phyloP scores from a whole-genome alignment of 139 green algal species.

The Micractinium sp. region DNA sequence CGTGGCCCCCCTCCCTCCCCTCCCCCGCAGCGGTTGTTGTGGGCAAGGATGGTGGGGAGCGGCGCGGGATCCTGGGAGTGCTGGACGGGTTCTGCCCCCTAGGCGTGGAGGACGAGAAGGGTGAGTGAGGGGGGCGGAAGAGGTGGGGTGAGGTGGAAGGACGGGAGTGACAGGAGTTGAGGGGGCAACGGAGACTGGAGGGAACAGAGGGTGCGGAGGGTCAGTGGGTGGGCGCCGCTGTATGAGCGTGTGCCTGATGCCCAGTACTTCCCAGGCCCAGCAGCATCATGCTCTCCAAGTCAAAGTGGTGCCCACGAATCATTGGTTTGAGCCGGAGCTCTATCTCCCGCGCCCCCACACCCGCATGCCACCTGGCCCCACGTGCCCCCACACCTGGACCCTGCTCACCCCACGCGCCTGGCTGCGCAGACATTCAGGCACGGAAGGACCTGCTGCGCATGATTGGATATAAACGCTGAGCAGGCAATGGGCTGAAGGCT shows the following conservation, averaged over 20 bases:
- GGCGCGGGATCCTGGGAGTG: conserved; percentile 15
- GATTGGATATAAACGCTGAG: background rate
- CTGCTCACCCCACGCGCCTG: background rate
- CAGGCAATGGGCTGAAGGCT: no score
- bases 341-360: no score
- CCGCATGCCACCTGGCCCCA: background rate
- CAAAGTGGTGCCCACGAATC: background rate
- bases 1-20: background rate
- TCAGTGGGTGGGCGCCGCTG: no score
- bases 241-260: no score
- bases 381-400: background rate
- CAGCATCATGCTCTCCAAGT: no score
- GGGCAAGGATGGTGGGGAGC: conserved; percentile 6
- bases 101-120: background rate
- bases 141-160: no score
- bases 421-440: background rate
- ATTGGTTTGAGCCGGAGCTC: background rate
- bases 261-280: no score
- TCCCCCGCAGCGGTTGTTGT: background rate
- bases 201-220: no score
- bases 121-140: background rate
- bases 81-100: conserved; percentile 23
- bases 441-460: conserved; percentile 17
- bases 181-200: no score
- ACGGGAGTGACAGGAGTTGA: no score